Evolutionary conservation across 768 basidiomycete genomes (phyloP).

Genomic region (Phaeotremella fagi): DNA sequence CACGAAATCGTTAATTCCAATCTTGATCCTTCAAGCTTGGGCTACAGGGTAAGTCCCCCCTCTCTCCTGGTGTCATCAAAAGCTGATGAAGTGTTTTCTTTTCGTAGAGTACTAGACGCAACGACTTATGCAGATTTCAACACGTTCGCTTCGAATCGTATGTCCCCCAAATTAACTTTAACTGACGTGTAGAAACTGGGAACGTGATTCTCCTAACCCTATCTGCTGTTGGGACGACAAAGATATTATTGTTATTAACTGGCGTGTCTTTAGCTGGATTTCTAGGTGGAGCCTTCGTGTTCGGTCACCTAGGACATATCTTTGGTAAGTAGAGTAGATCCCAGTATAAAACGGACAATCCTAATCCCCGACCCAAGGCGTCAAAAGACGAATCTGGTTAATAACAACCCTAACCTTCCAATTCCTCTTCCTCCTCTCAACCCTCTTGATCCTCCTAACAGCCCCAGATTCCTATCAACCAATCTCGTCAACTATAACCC

Average conservation of each 20-base stretch:
- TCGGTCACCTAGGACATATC: conserved; percentile 36
- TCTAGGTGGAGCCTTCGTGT: conserved; percentile 22
- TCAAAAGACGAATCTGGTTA: conserved; percentile 32
- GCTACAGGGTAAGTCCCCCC: conserved; percentile 25
- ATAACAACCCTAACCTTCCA: conserved; percentile 21
- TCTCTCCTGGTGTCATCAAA: neutral
- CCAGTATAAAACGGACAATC: neutral
- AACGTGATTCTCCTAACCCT: conserved; percentile 40
- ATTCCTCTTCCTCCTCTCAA: conserved; percentile 17
- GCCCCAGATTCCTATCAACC: conserved; percentile 9
- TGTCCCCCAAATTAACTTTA: neutral
- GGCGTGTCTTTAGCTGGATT: conserved; percentile 33
- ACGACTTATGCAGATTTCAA: conserved; percentile 39
- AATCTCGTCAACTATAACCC: neutral
- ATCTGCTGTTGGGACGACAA: conserved; percentile 17
- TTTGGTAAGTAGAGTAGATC: conserved; percentile 18
- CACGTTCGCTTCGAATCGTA: conserved; percentile 39
- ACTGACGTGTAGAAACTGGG: conserved; percentile 23
- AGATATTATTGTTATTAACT: conserved; percentile 21
- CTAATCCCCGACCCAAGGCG: conserved; percentile 9
- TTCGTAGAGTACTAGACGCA: conserved; percentile 23
- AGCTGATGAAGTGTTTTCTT: neutral
- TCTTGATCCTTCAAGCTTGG: conserved; percentile 32
- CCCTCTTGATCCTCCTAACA: conserved; percentile 25
- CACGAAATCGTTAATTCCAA: conserved; percentile 18